Conservation (phyloP, 129 eudicot species). For the Escallonia rubra region DNA sequence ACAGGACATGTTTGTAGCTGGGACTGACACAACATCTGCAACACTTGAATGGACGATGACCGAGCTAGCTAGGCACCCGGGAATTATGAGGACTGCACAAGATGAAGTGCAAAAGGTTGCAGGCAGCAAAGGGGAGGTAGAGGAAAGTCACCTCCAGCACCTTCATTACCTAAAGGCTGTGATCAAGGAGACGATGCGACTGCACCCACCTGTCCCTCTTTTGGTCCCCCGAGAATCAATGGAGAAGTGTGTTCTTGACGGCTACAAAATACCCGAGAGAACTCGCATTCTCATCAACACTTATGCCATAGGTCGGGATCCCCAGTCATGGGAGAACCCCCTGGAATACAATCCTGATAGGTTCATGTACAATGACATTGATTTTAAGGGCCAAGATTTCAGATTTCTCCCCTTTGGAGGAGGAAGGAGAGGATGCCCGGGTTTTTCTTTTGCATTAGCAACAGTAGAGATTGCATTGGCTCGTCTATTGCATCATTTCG, state of each 20-base stretch:
- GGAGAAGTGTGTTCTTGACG: slow-evolving; percentile 33
- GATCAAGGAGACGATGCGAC: slow-evolving; percentile 48
- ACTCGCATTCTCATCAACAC: slow-evolving; percentile 44
- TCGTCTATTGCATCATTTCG: slow-evolving; percentile 36
- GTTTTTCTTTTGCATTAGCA: slow-evolving; percentile 42
- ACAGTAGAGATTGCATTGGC: slow-evolving; percentile 49
- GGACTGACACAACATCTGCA: slow-evolving; percentile 45
- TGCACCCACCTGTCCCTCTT: slow-evolving; percentile 55
- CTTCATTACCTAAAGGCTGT: slow-evolving; percentile 39
- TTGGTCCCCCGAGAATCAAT: slow-evolving; percentile 50
- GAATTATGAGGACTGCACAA: slow-evolving; percentile 38
- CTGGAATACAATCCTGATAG: slow-evolving; percentile 41
- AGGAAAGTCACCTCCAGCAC: slow-evolving; percentile 36
- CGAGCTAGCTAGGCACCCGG: slow-evolving; percentile 36
- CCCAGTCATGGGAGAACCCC: slow-evolving; percentile 43
- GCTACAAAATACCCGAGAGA: slow-evolving; percentile 38
- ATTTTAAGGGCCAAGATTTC: slow-evolving; percentile 48
- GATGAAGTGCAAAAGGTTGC: slow-evolving; percentile 29
- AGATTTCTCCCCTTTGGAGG: slow-evolving; percentile 52
- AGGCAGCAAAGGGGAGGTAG: slow-evolving; percentile 13
- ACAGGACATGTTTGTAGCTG: slow-evolving; percentile 65
- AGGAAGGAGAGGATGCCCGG: slow-evolving; percentile 58
- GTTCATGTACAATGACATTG: slow-evolving; percentile 32
- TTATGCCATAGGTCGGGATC: slow-evolving; percentile 43
- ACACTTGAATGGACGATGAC: slow-evolving; percentile 56